These are phyloP conservation scores for Anastatica hierochuntica DNA, from an alignment of 345 rosid species.

Conservation along the genomic window DNA sequence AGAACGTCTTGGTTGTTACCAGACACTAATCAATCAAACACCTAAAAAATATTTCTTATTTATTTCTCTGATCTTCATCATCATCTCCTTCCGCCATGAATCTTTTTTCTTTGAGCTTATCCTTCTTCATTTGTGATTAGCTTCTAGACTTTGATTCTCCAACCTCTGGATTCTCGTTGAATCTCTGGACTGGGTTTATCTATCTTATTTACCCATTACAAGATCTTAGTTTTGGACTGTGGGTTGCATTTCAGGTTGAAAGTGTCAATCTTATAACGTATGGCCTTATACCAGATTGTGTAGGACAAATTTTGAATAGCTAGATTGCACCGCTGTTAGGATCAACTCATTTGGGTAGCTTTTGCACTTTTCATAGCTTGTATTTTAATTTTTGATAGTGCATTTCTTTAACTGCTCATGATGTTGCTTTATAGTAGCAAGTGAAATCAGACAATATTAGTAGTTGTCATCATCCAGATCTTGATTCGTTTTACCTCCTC, in stretches of 20 bases:
- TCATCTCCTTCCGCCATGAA: no score
- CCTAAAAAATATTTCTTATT: no score
- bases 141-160: no score
- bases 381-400: background rate
- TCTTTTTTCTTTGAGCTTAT: no score
- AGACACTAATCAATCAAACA: no score
- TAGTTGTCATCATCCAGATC: background rate
- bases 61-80: no score
- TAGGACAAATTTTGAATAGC: constrained; percentile 90
- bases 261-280: constrained; percentile 87
- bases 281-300: constrained; percentile 96
- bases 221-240: constrained; percentile 1
- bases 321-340: constrained; percentile 80
- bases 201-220: no score
- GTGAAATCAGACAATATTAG: no score
- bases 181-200: no score
- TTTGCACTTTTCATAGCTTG: background rate
- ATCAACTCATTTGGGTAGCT: constrained; percentile 73
- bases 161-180: no score
- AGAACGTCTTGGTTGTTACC: no score
- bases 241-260: constrained; percentile 56
- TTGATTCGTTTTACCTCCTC: background rate
- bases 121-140: no score
- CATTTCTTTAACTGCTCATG: background rate
- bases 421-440: background rate